Evolutionary conservation across 2,329 filamentous ascomycete genomes (phyloP).

Genomic region (Stenocarpella maydis): DNA sequence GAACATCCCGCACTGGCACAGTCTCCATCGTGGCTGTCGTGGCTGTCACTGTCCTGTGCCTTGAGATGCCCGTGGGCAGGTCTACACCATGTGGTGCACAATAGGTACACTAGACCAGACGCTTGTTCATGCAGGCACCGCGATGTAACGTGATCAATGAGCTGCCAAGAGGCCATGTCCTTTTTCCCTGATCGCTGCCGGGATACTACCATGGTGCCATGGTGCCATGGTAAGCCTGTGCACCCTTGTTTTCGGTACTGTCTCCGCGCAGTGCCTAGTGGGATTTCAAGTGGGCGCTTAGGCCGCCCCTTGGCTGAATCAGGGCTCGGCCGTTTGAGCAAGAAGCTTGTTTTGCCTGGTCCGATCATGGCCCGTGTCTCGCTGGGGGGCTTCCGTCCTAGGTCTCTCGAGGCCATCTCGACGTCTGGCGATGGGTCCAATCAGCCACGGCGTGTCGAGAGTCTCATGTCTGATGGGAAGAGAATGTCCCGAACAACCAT

Average conservation of each 20-base stretch:
- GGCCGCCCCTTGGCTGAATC: constrained; percentile 22
- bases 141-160: neutral
- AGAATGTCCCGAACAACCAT: constrained; percentile 14
- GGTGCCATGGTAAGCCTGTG: too few species aligned
- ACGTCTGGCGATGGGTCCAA: constrained; percentile 4
- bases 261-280: neutral
- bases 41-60: neutral
- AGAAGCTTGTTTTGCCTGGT: constrained; percentile 26
- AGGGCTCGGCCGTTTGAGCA: constrained; percentile 19
- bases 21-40: neutral
- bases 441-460: constrained; percentile 1
- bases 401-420: neutral
- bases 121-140: neutral
- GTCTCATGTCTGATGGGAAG: constrained; percentile 7
- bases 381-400: neutral
- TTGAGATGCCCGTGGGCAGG: neutral
- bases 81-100: neutral
- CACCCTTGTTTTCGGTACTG: neutral
- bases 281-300: constrained; percentile 15
- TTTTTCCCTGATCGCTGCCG: neutral
- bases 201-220: neutral
- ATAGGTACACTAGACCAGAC: neutral
- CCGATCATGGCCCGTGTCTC: constrained; percentile 20
- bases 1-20: constrained; percentile 10
- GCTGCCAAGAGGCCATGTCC: neutral